Percentiles rank a stretch among this genome's conserved stretches.
Conservation (phyloP, 2,329 filamentous ascomycete genomes). For the Tolypocladium album region DNA sequence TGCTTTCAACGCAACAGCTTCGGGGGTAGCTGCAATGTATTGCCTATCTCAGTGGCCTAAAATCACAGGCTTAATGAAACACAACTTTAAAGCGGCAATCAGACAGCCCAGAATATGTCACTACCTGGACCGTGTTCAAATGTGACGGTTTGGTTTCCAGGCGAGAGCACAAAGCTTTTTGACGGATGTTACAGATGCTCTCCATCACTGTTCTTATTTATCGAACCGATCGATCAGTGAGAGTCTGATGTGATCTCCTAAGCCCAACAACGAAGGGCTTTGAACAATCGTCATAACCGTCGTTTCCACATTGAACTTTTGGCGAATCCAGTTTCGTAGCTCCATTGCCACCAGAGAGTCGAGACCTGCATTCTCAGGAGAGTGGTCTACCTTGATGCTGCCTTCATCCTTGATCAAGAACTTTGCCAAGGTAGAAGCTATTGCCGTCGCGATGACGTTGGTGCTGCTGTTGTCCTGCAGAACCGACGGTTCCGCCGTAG, state of each 20-base stretch:
- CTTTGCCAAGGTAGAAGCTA: background rate
- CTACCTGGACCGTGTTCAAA: too few relatives aligned
- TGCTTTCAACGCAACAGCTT: too few relatives aligned
- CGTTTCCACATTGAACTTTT: constrained; percentile 8
- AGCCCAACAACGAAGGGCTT: background rate
- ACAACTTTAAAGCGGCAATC: too few relatives aligned
- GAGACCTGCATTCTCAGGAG: constrained; percentile 6
- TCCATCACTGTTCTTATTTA: background rate
- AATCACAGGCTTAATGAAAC: too few relatives aligned
- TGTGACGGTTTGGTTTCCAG: too few relatives aligned
- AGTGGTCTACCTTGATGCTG: constrained; percentile 3
- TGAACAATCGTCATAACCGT: constrained; percentile 11
- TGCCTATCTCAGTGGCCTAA: too few relatives aligned
- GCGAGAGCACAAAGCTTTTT: too few relatives aligned
- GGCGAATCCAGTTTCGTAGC: constrained; percentile 11
- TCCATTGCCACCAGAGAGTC: constrained; percentile 14
- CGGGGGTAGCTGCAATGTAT: too few relatives aligned
- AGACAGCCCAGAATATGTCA: too few relatives aligned
- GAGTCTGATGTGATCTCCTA: background rate
- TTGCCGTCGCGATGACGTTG: background rate
- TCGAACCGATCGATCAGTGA: background rate
- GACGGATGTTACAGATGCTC: too few relatives aligned
- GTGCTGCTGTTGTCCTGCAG: background rate
- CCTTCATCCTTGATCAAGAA: constrained; percentile 8
- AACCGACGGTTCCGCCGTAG: background rate